Conservation (phyloP, 257 asterid genomes). For the Scutellaria baicalensis region DNA sequence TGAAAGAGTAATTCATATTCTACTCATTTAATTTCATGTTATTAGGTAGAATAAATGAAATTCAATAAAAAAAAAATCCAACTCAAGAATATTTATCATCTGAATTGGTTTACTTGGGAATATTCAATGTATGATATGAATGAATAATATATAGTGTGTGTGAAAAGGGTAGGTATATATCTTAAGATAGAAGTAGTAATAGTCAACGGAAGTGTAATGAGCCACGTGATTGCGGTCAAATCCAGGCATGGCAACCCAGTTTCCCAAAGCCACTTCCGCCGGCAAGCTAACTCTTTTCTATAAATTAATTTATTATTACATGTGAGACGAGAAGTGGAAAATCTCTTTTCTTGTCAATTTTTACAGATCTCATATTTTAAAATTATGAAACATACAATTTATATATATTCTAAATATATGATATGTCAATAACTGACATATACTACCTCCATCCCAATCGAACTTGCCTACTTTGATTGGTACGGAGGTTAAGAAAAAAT, state of each 20-base stretch:
- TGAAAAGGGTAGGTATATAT: not conserved
- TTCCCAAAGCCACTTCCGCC: constrained; percentile 15
- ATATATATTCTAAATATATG: too few relatives aligned
- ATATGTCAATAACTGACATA: too few relatives aligned
- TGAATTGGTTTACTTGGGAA: constrained; percentile 7
- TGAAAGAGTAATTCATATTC: not conserved
- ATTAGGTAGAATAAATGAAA: not conserved
- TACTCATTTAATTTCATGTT: not conserved
- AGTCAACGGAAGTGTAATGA: constrained; percentile 4
- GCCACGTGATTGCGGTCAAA: constrained; percentile 13
- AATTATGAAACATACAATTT: too few relatives aligned
- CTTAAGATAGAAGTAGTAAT: not conserved
- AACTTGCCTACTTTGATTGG: too few relatives aligned
- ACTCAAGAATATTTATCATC: not conserved
- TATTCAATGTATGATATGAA: not conserved
- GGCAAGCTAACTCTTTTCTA: constrained; percentile 9
- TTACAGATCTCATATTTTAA: too few relatives aligned
- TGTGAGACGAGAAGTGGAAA: too few relatives aligned
- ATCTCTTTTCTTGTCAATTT: too few relatives aligned
- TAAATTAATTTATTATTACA: not conserved
- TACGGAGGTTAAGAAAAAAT: too few relatives aligned
- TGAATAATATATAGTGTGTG: not conserved
- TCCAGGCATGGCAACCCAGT: not conserved
- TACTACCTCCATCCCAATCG: too few relatives aligned
- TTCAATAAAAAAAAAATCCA: too few relatives aligned